Conservation (phyloP, 2,329 filamentous ascomycete species). For the Fusarium domesticum region DNA sequence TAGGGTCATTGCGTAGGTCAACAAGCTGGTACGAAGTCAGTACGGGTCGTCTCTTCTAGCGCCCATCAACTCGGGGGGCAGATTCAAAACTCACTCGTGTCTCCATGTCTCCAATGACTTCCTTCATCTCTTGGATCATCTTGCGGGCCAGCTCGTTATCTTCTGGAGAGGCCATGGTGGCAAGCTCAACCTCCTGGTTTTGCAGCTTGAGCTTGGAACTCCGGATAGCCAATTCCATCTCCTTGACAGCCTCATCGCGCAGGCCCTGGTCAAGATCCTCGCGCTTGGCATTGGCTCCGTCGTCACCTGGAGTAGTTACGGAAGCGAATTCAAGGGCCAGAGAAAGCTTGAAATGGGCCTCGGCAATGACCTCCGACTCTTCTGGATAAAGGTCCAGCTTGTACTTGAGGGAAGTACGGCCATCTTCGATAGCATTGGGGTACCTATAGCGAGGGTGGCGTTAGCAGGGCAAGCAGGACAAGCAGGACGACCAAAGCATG, state of each 20-base stretch:
- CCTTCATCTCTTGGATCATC: constrained; percentile 70
- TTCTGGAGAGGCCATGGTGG: constrained; percentile 60
- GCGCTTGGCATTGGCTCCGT: constrained; percentile 45
- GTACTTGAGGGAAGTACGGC: constrained; percentile 71
- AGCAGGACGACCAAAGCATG: not conserved
- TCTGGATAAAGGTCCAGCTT: constrained; percentile 76
- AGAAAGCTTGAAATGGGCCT: constrained; percentile 95
- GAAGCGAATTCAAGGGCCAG: constrained; percentile 92
- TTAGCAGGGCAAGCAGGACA: not conserved
- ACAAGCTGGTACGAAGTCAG: constrained; percentile 48
- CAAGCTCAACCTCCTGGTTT: constrained; percentile 65
- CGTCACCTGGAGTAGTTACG: constrained; percentile 58
- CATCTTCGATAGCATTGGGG: constrained; percentile 79
- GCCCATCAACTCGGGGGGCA: constrained; percentile 1
- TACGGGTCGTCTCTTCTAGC: not conserved
- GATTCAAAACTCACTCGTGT: constrained; percentile 57
- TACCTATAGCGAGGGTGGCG: constrained; percentile 51
- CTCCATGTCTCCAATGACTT: constrained; percentile 77
- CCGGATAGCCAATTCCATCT: constrained; percentile 71
- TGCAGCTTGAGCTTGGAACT: constrained; percentile 70
- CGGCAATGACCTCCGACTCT: constrained; percentile 82
- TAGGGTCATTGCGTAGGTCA: constrained; percentile 62
- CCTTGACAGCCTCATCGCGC: constrained; percentile 65
- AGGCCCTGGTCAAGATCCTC: constrained; percentile 63
- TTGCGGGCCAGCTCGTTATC: constrained; percentile 62